Percentiles rank a stretch among this genome's conserved stretches.
phyloP scores from a whole-genome alignment of 2,329 filamentous ascomycete species.

The Penicillium aurantiogriseum region DNA sequence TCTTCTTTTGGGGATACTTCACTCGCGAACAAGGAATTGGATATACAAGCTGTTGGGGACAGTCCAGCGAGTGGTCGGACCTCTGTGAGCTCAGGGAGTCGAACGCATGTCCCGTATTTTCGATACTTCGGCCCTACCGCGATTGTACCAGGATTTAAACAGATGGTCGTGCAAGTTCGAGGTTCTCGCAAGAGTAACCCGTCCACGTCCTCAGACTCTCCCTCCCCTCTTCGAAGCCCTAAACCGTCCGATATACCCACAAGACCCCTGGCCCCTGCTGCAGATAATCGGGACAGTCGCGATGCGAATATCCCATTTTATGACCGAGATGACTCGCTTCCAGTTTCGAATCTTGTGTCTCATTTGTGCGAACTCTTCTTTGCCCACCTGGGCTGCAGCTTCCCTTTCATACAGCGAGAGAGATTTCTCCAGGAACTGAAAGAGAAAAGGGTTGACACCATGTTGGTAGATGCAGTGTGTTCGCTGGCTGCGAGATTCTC shows the following conservation, averaged over 20 bases:
- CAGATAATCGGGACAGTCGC: conserved; percentile 31
- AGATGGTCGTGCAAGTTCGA: conserved; percentile 69
- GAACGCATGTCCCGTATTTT: conserved; percentile 72
- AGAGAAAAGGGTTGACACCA: conserved; percentile 78
- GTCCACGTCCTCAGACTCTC: conserved; percentile 41
- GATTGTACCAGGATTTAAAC: conserved; percentile 87
- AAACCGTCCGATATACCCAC: conserved; percentile 23
- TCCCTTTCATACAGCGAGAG: conserved; percentile 73
- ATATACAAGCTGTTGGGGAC: conserved; percentile 26
- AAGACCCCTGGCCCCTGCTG: conserved; percentile 18
- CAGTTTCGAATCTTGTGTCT: conserved; percentile 72
- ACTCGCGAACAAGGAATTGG: conserved; percentile 25
- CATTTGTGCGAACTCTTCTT: conserved; percentile 81
- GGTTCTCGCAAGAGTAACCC: conserved; percentile 49
- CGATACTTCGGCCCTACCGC: conserved; percentile 88
- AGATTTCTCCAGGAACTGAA: conserved; percentile 73
- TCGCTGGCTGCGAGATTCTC: conserved; percentile 80
- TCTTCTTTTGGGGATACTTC: conserved; percentile 16
- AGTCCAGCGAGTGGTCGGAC: conserved; percentile 44
- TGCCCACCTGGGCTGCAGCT: conserved; percentile 76
- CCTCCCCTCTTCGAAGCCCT: conserved; percentile 38
- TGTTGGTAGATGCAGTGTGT: conserved; percentile 83
- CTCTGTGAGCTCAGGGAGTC: conserved; percentile 36
- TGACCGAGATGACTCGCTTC: conserved; percentile 66
- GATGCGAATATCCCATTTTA: conserved; percentile 64